Evolutionary conservation across 305 asterid genomes (phyloP).

Genomic region (Fraxinus velutina): DNA sequence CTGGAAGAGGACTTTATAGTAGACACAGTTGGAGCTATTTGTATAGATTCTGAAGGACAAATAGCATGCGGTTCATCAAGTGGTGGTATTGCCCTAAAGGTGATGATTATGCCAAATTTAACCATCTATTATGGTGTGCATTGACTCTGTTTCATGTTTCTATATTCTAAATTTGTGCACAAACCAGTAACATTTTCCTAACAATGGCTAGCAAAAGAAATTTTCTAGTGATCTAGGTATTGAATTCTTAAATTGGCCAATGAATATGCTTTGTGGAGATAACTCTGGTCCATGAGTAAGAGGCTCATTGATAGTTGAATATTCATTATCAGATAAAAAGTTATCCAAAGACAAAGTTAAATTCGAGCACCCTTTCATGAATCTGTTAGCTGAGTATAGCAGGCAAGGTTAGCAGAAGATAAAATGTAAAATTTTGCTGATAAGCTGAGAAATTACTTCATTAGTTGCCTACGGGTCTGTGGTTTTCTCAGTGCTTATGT

Average conservation of each 20-base stretch:
- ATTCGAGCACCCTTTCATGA: background rate
- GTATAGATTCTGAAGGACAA: constrained; percentile 78
- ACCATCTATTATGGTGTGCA: background rate
- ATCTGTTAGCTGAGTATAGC: background rate
- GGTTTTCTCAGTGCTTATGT: background rate
- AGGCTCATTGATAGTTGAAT: background rate
- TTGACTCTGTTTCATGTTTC: background rate
- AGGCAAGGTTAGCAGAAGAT: background rate
- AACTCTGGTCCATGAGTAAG: background rate
- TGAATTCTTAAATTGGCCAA: background rate
- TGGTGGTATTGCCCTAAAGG: constrained; percentile 96
- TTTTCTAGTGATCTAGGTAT: background rate
- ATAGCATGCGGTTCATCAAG: constrained; percentile 90
- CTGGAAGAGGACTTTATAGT: constrained; percentile 47
- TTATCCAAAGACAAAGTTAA: background rate
- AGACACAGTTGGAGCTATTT: constrained; percentile 92
- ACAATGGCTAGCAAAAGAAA: constrained; percentile 10
- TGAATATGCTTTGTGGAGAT: background rate
- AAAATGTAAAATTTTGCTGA: background rate
- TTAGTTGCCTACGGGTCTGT: background rate
- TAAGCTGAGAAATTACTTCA: background rate
- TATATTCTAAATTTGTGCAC: background rate
- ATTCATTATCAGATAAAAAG: background rate
- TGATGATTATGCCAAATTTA: constrained; percentile 26
- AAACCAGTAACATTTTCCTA: background rate